Base-by-base conservation (phyloP, 2,329 filamentous ascomycete species). In the Microcyclosporella mali region DNA sequence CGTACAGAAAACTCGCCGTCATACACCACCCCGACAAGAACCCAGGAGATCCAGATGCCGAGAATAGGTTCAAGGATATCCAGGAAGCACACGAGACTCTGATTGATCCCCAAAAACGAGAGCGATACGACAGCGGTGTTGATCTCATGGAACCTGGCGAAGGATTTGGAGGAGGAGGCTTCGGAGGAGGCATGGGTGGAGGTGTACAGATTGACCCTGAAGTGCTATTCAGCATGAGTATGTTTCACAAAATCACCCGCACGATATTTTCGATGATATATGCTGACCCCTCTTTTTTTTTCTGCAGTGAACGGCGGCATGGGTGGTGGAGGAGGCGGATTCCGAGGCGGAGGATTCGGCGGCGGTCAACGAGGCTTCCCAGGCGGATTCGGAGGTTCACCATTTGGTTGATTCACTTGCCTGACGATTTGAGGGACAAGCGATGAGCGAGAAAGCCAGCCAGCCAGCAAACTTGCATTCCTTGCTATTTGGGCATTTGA, bases 21-120 rank as follows among this genome's bases (percentile, higher is more conserved):
- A 75, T 89, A 52, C 85, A 95, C 64, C 92, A 98, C 66, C 92
- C 92, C 2, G 92, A 98, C 71, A 98, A 98, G 79, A 98, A 97
- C 69, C 87, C 84, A 1, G 86, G 84, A 50, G 86, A 95, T 57
- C 77, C 81, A 45, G 75, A 80, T 39, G 92, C 92, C 49, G 90
- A 88, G 59, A 84, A 87, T 56, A 82, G 86, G 61, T 98, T 98
- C 78, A 97, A 98, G 78, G 92, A 98, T 64, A 85, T 95, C 64
- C 86, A 88, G 58, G 92, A 98, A 72, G 90, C 90, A 31, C 95
- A 98, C 64, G 92, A 98, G 70, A 94, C 84, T 37, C 71, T 98
- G 68, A 95, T 86, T 62, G 92, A 98, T 68, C 74, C 88, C 71
- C 82, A 95, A 83, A 97, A 95, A 72, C 83, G 87, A 55, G 84